Percentiles rank a stretch among this genome's conserved stretches.
Evolutionary conservation across 768 basidiomycete genomes (phyloP).

Genomic region (Atractiella rhizophila): DNA sequence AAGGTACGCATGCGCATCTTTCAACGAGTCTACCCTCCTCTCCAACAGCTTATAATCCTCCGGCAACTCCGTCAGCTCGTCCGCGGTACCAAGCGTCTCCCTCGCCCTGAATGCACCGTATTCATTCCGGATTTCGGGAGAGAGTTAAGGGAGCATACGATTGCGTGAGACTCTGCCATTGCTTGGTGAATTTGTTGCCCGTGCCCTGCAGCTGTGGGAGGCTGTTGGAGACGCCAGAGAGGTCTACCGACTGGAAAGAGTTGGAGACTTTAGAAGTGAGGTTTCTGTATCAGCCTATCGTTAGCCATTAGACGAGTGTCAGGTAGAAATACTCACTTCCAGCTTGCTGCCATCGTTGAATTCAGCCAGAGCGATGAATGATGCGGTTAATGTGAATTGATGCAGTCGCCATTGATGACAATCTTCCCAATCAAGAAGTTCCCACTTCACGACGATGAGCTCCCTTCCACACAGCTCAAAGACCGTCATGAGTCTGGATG

Average conservation of each 20-base stretch:
- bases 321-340: too few relatives aligned
- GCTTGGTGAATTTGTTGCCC: conserved; percentile 7
- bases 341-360: too few relatives aligned
- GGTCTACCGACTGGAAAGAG: conserved; percentile 6
- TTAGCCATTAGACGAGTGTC: too few relatives aligned
- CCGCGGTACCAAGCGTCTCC: conserved; percentile 71
- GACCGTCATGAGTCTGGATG: too few relatives aligned
- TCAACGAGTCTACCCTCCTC: conserved; percentile 73
- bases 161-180: conserved; percentile 11
- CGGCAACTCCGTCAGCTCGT: conserved; percentile 83
- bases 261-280: conserved; percentile 3
- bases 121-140: neutral
- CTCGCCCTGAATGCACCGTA: conserved; percentile 9
- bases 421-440: too few relatives aligned
- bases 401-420: too few relatives aligned
- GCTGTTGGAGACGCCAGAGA: conserved; percentile 5
- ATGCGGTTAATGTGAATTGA: too few relatives aligned
- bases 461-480: too few relatives aligned
- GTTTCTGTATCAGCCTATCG: too few relatives aligned
- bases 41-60: conserved; percentile 95
- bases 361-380: too few relatives aligned
- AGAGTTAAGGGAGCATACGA: neutral
- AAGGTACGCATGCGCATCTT: conserved; percentile 26
- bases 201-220: conserved; percentile 5
- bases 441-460: too few relatives aligned